Evolutionary conservation across 108 stramenopile species (phyloP).

Genomic region (Fragilariopsis cylindrus): DNA sequence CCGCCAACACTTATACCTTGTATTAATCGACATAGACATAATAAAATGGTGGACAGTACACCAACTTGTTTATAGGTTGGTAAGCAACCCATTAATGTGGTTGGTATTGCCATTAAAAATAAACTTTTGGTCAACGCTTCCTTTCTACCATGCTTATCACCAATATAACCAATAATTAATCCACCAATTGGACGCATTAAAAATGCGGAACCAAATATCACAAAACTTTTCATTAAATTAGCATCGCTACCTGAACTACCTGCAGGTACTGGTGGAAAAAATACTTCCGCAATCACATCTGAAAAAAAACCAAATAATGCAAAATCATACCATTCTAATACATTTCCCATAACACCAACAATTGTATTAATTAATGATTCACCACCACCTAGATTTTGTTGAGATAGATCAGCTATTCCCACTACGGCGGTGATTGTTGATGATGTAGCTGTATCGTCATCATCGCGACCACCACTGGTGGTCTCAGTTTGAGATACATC

Average conservation of each 20-base stretch:
- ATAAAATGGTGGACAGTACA: slow-evolving; percentile 34
- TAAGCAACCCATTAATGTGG: slow-evolving; percentile 68
- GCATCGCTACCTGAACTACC: slow-evolving; percentile 19
- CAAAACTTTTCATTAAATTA: slow-evolving; percentile 40
- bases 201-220: slow-evolving; percentile 76
- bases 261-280: slow-evolving; percentile 50
- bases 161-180: slow-evolving; percentile 57
- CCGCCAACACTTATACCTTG: slow-evolving; percentile 72
- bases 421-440: too few species aligned
- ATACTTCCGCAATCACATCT: slow-evolving; percentile 44
- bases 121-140: slow-evolving; percentile 55
- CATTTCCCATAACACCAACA: slow-evolving; percentile 41
- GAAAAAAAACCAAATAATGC: slow-evolving; percentile 65
- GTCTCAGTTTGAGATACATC: too few species aligned
- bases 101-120: slow-evolving; percentile 68
- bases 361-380: slow-evolving; percentile 23
- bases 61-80: slow-evolving; percentile 66
- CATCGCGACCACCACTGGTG: too few species aligned
- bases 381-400: not conserved
- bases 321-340: slow-evolving; percentile 52
- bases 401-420: too few species aligned
- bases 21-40: slow-evolving; percentile 55
- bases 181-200: slow-evolving; percentile 71
- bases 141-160: slow-evolving; percentile 68
- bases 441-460: too few species aligned